phyloP scores from a whole-genome alignment of 1,284 basidiomycete species.

The Austroboletus rostrupii region DNA sequence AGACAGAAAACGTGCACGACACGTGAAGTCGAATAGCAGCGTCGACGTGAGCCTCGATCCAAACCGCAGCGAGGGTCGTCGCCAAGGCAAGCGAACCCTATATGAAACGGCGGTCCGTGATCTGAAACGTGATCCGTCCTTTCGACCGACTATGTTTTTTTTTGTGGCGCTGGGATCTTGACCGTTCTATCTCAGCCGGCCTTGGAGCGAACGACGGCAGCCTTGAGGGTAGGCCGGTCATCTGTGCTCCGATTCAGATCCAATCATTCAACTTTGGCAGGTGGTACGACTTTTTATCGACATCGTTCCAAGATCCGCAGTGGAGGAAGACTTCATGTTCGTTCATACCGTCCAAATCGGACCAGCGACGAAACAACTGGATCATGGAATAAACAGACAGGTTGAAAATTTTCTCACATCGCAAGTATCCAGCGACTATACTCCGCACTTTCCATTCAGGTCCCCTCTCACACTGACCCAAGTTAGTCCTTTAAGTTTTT shows the following conservation, averaged over 20 bases:
- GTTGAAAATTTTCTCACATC: not conserved
- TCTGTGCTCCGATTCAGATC: not conserved
- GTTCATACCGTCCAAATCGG: not conserved
- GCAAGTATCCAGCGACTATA: not conserved
- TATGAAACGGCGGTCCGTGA: not conserved
- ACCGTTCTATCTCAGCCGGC: not conserved
- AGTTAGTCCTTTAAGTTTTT: too few relatives aligned
- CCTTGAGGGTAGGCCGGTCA: not conserved
- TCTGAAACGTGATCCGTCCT: not conserved
- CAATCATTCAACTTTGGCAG: not conserved
- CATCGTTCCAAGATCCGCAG: not conserved
- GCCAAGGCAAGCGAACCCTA: not conserved
- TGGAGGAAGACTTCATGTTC: not conserved
- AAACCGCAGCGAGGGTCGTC: not conserved
- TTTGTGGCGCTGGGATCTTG: not conserved
- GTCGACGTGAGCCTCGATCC: not conserved
- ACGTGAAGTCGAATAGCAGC: not conserved
- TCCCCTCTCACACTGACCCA: too few relatives aligned
- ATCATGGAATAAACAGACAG: not conserved
- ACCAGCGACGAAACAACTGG: not conserved
- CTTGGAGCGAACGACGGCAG: not conserved
- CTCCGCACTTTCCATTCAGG: too few relatives aligned
- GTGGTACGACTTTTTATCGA: constrained; percentile 1
- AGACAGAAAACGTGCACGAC: not conserved
- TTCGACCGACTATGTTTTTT: not conserved